phyloP scores from a whole-genome alignment of 2,329 filamentous ascomycete species.

The Escovopsis sp. region DNA sequence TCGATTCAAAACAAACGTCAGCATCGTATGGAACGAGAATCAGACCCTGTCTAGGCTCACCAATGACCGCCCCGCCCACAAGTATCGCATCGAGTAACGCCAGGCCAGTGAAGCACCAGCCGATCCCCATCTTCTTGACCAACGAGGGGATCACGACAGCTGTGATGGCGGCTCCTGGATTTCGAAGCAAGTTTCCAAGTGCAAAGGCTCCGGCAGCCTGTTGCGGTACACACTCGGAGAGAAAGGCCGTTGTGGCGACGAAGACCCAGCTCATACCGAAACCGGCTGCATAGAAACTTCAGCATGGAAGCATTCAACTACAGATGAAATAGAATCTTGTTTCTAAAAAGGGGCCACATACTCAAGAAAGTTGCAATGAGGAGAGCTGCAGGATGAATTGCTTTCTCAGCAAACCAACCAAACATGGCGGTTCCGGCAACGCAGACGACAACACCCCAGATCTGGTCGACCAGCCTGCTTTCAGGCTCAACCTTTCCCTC shows the following conservation, averaged over 20 bases:
- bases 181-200: constrained; percentile 24
- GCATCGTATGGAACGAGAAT: neutral
- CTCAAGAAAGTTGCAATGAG: constrained; percentile 17
- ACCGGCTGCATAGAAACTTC: constrained; percentile 11
- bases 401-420: constrained; percentile 23
- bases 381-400: constrained; percentile 15
- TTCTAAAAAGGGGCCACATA: constrained; percentile 3
- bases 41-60: constrained; percentile 4
- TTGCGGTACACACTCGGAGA: constrained; percentile 24
- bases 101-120: constrained; percentile 26
- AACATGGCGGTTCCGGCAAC: constrained; percentile 24
- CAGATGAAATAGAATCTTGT: neutral
- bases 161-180: constrained; percentile 23
- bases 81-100: constrained; percentile 16
- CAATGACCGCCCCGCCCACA: constrained; percentile 10
- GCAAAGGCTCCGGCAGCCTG: constrained; percentile 27
- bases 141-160: constrained; percentile 21
- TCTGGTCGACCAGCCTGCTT: constrained; percentile 23
- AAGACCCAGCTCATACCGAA: constrained; percentile 27
- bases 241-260: constrained; percentile 25
- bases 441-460: constrained; percentile 23
- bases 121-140: constrained; percentile 19
- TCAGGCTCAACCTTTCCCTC: constrained; percentile 19
- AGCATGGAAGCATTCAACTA: neutral
- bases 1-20: too few species aligned